Conservation (phyloP, 2,329 filamentous ascomycete species). For the Neodidymelliopsis sp. region DNA sequence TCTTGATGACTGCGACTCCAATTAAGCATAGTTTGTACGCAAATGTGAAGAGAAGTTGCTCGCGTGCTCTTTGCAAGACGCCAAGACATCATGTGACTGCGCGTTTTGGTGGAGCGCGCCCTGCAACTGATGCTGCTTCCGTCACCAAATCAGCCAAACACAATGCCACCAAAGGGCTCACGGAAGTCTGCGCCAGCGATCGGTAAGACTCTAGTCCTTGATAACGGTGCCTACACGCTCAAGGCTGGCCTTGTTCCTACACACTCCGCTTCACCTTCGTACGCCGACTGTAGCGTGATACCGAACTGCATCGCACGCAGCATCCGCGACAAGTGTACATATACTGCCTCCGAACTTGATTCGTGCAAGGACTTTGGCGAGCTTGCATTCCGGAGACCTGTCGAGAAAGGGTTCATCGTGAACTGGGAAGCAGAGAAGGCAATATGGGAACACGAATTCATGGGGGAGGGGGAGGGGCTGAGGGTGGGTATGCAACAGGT, state of each 20-base stretch:
- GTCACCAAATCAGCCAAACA: not conserved
- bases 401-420: constrained; percentile 93
- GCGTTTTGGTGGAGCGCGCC: not conserved
- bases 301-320: constrained; percentile 87
- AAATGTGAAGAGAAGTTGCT: no score
- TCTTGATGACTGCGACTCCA: no score
- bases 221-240: constrained; percentile 91
- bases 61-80: no score
- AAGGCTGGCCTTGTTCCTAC: constrained; percentile 78
- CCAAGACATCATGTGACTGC: constrained; percentile 12
- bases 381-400: constrained; percentile 82
- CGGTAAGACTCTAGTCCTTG: constrained; percentile 76
- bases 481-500: constrained; percentile 50
- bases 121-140: not conserved
- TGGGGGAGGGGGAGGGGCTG: constrained; percentile 73
- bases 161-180: constrained; percentile 44
- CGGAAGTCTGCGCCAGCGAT: constrained; percentile 33
- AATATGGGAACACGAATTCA: constrained; percentile 91
- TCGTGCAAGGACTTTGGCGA: constrained; percentile 89
- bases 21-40: no score
- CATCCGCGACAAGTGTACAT: constrained; percentile 78
- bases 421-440: constrained; percentile 97
- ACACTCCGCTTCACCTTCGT: constrained; percentile 37
- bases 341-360: constrained; percentile 79
- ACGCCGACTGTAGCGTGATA: constrained; percentile 68